A percentile compares a stretch with the other conserved stretches of the same genome.
phyloP scores from a whole-genome alignment of 1,284 basidiomycete species.

The Irpex rosettiformis region DNA sequence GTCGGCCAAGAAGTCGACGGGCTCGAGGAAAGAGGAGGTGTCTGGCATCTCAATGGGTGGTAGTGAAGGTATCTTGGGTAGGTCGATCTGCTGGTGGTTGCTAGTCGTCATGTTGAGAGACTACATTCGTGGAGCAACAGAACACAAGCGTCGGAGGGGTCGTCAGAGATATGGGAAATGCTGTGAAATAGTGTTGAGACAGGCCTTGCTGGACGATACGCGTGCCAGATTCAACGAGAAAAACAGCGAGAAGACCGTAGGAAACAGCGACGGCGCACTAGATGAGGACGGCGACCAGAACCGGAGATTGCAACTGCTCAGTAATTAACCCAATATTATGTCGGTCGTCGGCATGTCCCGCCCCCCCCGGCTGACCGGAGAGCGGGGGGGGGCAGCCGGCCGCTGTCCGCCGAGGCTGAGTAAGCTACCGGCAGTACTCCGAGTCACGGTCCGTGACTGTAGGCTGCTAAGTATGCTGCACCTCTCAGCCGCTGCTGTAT shows the following conservation, averaged over 20 bases:
- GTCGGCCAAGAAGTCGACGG: conserved; percentile 22
- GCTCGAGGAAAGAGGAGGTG: conserved; percentile 21
- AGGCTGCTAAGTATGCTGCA: too few species aligned
- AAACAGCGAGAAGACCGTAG: conserved; percentile 5
- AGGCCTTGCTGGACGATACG: neutral
- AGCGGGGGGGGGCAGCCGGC: too few species aligned
- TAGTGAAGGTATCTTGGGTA: conserved; percentile 43
- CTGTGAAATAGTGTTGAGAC: neutral
- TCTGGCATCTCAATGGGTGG: conserved; percentile 44
- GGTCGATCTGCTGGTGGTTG: conserved; percentile 28
- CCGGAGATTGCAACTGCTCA: conserved; percentile 5
- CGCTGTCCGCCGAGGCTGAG: too few species aligned
- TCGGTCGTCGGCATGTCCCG: conserved; percentile 2
- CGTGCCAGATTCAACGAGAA: conserved; percentile 2
- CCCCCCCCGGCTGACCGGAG: too few species aligned
- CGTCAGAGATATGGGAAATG: neutral
- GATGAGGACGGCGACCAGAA: conserved; percentile 10
- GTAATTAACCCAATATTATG: conserved; percentile 2
- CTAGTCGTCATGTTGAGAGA: conserved; percentile 28
- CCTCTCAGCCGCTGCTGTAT: too few species aligned
- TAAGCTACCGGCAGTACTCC: too few species aligned
- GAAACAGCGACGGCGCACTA: conserved; percentile 3
- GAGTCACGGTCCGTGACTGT: too few species aligned
- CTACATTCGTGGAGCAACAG: conserved; percentile 22
- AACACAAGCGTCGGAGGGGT: neutral